Evolutionary conservation across 495 filamentous ascomycete species (phyloP), one percentile per base, ranked within the genome.

Genomic region (Penicillium macrosclerotiorum): DNA sequence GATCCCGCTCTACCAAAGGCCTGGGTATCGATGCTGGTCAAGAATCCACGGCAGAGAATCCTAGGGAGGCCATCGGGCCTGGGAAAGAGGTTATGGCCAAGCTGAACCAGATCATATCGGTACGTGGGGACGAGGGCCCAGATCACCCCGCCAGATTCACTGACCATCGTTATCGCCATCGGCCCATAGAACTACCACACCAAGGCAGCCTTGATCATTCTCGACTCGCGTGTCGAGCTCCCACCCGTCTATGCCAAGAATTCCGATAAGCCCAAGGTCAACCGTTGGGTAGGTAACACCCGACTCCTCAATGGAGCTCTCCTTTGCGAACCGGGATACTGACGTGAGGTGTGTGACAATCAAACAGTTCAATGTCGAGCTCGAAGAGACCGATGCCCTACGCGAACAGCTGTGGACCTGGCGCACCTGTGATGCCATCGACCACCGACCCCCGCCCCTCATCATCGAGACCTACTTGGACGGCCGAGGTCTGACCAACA

Each of bases 401-500:
- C 74, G 81, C 56, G 84, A 95, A 45, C 85, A 90, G 47, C 74
- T 96, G 24, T 75, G 77, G 51, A 73, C 83, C 31, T 98, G 90
- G 89, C 85, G 79, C 67, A 76, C 67, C 23, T 87, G 82, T 45
- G 89, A 92, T 68, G 79, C 84, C 36, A 77, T 85, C 33, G 80
- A 86, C 19, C 82, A 85, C 52, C 82, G 82, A 42, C 93, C 93
- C 16, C 89, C 89, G 30, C 87, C 90, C 14, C 71, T 98, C 62
- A 79, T 93, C 43, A 85, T 98, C 63, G 93, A 98, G 69, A 86
- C 87, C 20, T 96, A 85, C 57, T 69, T 98, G 22, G 90, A 96
- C 67, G 80, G 85, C 18, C 82, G 83, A 37, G 82, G 81, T 27
- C 77, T 97, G 38, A 88, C 85, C 9, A 83, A 80, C 53, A 95